Evolutionary conservation across 768 basidiomycete genomes (phyloP).

Genomic region (Omphalotus guepiniiformis): DNA sequence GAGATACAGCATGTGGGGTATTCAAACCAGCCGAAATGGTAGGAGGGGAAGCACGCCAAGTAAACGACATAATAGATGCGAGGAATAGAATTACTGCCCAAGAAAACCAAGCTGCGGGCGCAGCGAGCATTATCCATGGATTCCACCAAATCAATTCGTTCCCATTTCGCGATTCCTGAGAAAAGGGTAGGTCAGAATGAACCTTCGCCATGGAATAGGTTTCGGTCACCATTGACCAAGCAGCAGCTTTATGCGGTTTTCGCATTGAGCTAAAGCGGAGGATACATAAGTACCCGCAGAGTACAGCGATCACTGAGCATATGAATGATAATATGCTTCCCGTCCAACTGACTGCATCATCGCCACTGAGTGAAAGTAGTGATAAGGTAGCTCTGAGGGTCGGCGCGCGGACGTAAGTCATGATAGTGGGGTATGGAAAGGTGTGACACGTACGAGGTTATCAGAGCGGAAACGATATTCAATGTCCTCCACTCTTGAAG

Average conservation of each 20-base stretch:
- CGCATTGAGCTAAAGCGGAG: constrained; percentile 5
- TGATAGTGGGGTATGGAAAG: neutral
- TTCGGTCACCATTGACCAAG: neutral
- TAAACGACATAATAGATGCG: constrained; percentile 1
- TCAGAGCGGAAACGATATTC: constrained; percentile 1
- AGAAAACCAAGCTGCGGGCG: constrained; percentile 1
- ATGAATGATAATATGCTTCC: neutral
- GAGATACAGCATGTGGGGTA: too few species aligned
- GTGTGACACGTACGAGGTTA: neutral
- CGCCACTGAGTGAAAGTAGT: too few species aligned
- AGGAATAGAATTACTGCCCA: neutral
- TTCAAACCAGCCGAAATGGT: neutral
- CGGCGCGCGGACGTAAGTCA: neutral
- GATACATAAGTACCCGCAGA: constrained; percentile 2
- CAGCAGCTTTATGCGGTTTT: constrained; percentile 3
- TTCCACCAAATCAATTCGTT: constrained; percentile 5
- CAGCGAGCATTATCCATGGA: neutral
- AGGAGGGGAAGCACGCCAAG: neutral
- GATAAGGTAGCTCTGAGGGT: neutral
- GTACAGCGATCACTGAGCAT: neutral
- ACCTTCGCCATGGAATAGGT: too few species aligned
- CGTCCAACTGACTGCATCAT: neutral
- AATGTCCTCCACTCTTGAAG: constrained; percentile 3
- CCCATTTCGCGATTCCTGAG: constrained; percentile 3
- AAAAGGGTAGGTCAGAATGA: neutral